A percentile compares a stretch with the other conserved stretches of the same genome.
Conservation (phyloP, 768 basidiomycete species). For the Coprinopsis strossmayeri region DNA sequence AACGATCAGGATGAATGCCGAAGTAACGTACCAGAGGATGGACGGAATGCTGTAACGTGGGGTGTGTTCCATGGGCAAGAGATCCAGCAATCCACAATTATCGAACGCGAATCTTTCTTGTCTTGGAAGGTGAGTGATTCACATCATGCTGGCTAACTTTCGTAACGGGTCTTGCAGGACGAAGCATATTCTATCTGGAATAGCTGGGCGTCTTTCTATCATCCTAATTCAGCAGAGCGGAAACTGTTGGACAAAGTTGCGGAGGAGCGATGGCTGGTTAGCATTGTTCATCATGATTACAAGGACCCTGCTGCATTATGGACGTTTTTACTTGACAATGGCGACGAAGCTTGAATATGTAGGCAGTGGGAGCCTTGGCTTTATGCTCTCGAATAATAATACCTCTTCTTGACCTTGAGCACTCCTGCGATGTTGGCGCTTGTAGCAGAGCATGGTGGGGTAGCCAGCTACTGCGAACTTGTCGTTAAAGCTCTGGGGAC, state of each 20-base stretch:
- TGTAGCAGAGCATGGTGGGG: too few relatives aligned
- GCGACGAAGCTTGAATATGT: conserved; percentile 1
- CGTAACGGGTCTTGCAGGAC: conserved; percentile 45
- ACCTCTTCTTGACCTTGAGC: too few relatives aligned
- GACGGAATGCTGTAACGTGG: conserved; percentile 96
- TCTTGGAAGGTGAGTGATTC: conserved; percentile 79
- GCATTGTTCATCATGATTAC: conserved; percentile 90
- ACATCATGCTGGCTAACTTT: neutral
- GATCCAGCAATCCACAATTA: conserved; percentile 93
- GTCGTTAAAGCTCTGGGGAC: neutral
- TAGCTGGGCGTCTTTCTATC: conserved; percentile 88
- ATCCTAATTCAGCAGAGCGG: conserved; percentile 67
- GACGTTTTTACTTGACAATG: conserved; percentile 62
- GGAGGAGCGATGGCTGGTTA: conserved; percentile 82
- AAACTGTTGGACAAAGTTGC: conserved; percentile 65
- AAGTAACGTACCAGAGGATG: conserved; percentile 74
- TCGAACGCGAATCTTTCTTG: conserved; percentile 89
- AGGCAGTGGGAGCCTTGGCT: too few relatives aligned
- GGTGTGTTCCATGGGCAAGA: conserved; percentile 97
- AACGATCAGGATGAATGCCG: conserved; percentile 59
- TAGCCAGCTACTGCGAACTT: too few relatives aligned
- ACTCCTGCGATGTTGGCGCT: too few relatives aligned
- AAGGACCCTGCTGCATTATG: conserved; percentile 74
- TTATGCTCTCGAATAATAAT: too few relatives aligned
- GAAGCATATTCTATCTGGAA: conserved; percentile 96